Evolutionary conservation across 2,329 filamentous ascomycete genomes (phyloP), one percentile per base, ranked within the genome.

Genomic region (Phialophora macrospora): DNA sequence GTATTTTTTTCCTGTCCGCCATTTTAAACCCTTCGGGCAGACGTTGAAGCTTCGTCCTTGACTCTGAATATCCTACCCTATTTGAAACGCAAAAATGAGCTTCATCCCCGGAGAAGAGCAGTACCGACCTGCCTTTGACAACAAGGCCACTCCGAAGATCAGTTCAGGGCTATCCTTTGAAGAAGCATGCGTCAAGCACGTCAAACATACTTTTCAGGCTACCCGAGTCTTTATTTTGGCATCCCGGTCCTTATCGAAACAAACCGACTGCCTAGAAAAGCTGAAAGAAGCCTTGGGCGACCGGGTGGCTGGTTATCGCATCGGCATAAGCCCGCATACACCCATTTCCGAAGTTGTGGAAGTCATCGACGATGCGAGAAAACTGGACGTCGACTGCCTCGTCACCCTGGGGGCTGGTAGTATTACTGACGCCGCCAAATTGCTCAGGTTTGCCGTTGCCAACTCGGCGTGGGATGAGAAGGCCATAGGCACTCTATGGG

Each of bases 371-470:
- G 44, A 59, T 17, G 17, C 26, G 3, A 28, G 24, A 48, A 3
- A 48, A 17, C 56, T 59, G 2, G 7, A 34, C 48, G 82, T 98
- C 93, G 78, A 98, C 93, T 77, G 82, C 46, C 28, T 65, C 28
- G 46, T 65, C 24, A 48, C 63, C 38, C 71, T 86, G 2, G 84
- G 85, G 2, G 84, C 79, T 1, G 83, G 85, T 0, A 85, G 81
- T 51, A 71, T 86, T 24, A 85, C 82, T 0, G 84, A 87, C 70
- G 83, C 77, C 0, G 83, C 83, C 0, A 87, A 87, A 72, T 75
- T 86, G 1, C 74, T 83, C 28, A 75, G 80, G 7, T 73, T 84
- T 77, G 78, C 80, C 1, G 73, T 84, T 3, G 82, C 82, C 12
- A 86, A 85, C 67, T 72, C 77, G 14, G 77, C 75, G 22, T 41